phyloP scores from a whole-genome alignment of 768 basidiomycete species.

The Lactarius pseudohatsudake region DNA sequence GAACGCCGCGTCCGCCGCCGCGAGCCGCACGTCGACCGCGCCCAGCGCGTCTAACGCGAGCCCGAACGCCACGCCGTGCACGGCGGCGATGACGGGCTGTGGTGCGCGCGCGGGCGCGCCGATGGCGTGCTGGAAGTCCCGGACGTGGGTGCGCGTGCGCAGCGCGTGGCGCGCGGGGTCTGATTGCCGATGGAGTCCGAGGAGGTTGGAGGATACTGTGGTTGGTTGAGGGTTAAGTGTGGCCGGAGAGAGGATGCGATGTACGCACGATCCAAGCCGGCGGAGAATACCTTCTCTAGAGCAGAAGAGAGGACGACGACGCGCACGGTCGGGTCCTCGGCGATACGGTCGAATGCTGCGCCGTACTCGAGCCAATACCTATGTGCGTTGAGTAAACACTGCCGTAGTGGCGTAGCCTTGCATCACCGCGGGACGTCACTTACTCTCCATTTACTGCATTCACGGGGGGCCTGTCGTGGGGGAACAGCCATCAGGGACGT shows the following conservation, averaged over 20 bases:
- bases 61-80: constrained; percentile 74
- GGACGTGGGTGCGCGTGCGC: constrained; percentile 47
- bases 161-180: constrained; percentile 59
- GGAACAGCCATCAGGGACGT: background rate
- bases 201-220: constrained; percentile 19
- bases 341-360: constrained; percentile 55
- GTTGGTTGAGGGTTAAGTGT: background rate
- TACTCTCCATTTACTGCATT: constrained; percentile 25
- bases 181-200: constrained; percentile 34
- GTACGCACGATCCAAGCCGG: constrained; percentile 73
- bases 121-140: constrained; percentile 69
- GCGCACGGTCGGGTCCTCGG: constrained; percentile 56
- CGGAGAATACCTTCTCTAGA: constrained; percentile 73
- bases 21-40: constrained; percentile 79
- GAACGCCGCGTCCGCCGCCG: constrained; percentile 60
- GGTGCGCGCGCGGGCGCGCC: constrained; percentile 62
- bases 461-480: constrained; percentile 20
- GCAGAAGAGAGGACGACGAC: constrained; percentile 72
- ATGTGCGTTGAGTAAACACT: background rate
- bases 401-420: background rate
- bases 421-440: background rate
- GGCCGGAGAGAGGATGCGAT: background rate
- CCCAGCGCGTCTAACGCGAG: constrained; percentile 75
- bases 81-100: constrained; percentile 81
- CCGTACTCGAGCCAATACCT: constrained; percentile 79